phyloP scores from a whole-genome alignment of 371 early-diverging fungal genomes.

The Mucor sp. region DNA sequence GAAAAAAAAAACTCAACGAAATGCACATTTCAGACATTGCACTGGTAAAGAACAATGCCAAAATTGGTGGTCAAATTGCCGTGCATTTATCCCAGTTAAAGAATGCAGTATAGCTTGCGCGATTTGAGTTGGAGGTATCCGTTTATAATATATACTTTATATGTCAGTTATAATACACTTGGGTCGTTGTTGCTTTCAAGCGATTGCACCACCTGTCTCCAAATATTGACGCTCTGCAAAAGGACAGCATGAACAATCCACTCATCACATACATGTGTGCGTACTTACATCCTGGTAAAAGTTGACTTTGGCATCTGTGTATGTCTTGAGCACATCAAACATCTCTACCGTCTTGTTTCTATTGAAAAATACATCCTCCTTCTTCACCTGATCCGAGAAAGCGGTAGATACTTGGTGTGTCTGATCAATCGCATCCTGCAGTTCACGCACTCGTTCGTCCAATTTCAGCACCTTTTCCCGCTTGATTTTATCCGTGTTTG shows the following conservation, averaged over 20 bases:
- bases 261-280: no score
- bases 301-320: conserved; percentile 75
- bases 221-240: conserved; percentile 54
- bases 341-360: conserved; percentile 80
- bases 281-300: conserved; percentile 74
- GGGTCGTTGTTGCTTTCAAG: conserved; percentile 35
- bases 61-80: conserved; percentile 80
- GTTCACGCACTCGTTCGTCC: conserved; percentile 77
- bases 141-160: neutral
- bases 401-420: conserved; percentile 68
- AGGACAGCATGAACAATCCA: neutral
- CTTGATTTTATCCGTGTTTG: conserved; percentile 81
- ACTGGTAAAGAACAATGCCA: conserved; percentile 89
- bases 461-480: conserved; percentile 76
- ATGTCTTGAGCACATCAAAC: conserved; percentile 70
- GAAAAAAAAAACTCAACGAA: neutral
- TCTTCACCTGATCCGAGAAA: conserved; percentile 79
- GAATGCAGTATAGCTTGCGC: neutral
- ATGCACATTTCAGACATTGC: conserved; percentile 68
- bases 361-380: conserved; percentile 82
- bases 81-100: conserved; percentile 17
- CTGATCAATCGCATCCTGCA: conserved; percentile 80
- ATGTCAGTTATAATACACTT: neutral
- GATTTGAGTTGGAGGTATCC: neutral
- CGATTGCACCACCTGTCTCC: conserved; percentile 70